Percentiles rank a stretch among this genome's conserved stretches.
Conservation (phyloP, 257 asterid genomes). For the Euphrasia confusa region DNA sequence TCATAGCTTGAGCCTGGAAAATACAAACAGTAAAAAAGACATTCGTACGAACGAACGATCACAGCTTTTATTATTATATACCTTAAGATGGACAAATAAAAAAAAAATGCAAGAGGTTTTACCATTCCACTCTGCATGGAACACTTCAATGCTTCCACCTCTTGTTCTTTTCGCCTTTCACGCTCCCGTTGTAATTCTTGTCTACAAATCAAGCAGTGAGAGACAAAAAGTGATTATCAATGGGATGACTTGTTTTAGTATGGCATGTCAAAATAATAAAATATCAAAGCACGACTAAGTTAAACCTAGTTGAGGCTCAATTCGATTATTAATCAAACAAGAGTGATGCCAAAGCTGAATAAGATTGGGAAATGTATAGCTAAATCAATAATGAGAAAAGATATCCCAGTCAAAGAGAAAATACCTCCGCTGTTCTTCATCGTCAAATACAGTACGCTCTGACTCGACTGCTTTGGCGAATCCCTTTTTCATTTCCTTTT, state of each 20-base stretch:
- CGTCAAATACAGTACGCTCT: slow-evolving; percentile 79
- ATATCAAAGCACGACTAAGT: too few relatives aligned
- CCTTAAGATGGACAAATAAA: neutral
- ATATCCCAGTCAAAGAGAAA: slow-evolving; percentile 3
- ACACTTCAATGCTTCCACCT: slow-evolving; percentile 67
- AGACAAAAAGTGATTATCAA: neutral
- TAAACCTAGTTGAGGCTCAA: too few relatives aligned
- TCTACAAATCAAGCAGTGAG: slow-evolving; percentile 35
- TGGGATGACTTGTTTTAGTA: too few relatives aligned
- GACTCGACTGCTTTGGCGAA: slow-evolving; percentile 42
- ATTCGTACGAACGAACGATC: neutral
- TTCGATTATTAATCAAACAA: neutral
- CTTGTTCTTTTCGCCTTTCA: slow-evolving; percentile 70
- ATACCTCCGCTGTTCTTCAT: slow-evolving; percentile 92
- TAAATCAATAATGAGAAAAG: slow-evolving; percentile 9
- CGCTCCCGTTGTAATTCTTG: slow-evolving; percentile 72
- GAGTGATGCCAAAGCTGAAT: neutral
- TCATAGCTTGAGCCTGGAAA: slow-evolving; percentile 94
- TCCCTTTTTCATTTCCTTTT: slow-evolving; percentile 70
- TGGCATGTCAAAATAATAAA: too few relatives aligned
- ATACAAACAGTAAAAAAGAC: slow-evolving; percentile 17
- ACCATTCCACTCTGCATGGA: slow-evolving; percentile 97
- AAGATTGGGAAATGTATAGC: slow-evolving; percentile 3
- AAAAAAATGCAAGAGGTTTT: slow-evolving; percentile 10
- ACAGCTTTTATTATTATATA: neutral